Base-by-base conservation (phyloP, 495 filamentous ascomycete species). In the Penicillium odoratum region DNA sequence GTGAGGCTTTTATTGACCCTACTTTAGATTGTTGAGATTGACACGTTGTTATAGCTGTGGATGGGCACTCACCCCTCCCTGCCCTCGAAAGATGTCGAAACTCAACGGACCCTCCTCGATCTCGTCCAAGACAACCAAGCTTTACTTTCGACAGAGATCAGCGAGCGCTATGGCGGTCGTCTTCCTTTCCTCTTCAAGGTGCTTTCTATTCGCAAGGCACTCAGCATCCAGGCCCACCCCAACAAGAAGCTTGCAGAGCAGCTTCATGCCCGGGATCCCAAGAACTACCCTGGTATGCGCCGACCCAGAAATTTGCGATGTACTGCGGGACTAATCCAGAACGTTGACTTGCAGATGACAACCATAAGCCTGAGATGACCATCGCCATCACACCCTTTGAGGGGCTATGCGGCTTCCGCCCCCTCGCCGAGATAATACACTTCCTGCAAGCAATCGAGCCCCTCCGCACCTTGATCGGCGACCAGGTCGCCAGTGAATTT, bases 321-420 rank as follows among this genome's bases (percentile, higher is more conserved):
- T 6, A 8, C 7, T 9, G 3, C 13, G 28, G 18, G 5, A 16
- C 15, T 56, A 18, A 45, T 10, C 6, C 1, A 44, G 5, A 3
- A 10, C 18, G 4, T 46, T 26, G 13, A 40, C 5, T 47, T 4
- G 3, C 38, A 86, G 93, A 98, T 81, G 93, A 97, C 76, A 98
- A 98, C 73, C 94, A 98, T 79, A 98, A 98, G 73, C 94, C 94
- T 46, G 94, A 98, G 73, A 98, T 98, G 94, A 89, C 93, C 53
- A 96, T 98, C 67, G 94, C 94, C 53, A 86, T 98, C 68, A 97
- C 94, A 2, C 87, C 89, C 3, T 98, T 98, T 60, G 94, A 97
- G 66, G 94, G 94, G 7, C 81, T 98, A 29, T 98, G 94, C 66
- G 93, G 94, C 15, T 98, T 98, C 79, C 85, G 94, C 15, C 94